Evolutionary conservation across 2,329 filamentous ascomycete species (phyloP).

Genomic region (Phyllosticta citriasiana): DNA sequence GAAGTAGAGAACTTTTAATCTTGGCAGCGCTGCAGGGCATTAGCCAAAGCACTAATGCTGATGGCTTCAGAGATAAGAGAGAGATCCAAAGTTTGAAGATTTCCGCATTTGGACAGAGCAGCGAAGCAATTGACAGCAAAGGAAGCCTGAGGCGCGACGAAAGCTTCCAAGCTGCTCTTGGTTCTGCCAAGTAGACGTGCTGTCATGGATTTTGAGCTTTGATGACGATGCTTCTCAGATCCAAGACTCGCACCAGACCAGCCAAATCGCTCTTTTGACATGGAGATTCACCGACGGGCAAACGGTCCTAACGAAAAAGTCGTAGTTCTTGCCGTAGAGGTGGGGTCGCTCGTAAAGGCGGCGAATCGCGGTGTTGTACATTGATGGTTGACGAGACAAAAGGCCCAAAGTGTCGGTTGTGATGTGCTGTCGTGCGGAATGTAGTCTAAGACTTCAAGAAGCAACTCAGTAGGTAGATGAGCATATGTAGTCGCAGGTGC

Average conservation of each 20-base stretch:
- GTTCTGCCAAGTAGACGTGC: slow-evolving; percentile 46
- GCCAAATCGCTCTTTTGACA: slow-evolving; percentile 40
- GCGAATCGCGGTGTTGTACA: slow-evolving; percentile 45
- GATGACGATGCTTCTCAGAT: slow-evolving; percentile 49
- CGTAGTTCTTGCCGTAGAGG: slow-evolving; percentile 43
- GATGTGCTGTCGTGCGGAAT: slow-evolving; percentile 26
- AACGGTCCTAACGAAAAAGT: slow-evolving; percentile 44
- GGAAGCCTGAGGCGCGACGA: slow-evolving; percentile 47
- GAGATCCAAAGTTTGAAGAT: slow-evolving; percentile 42
- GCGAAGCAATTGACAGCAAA: slow-evolving; percentile 50
- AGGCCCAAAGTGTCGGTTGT: slow-evolving; percentile 41
- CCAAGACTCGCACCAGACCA: slow-evolving; percentile 41
- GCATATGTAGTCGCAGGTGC: not conserved
- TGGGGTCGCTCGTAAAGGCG: slow-evolving; percentile 44
- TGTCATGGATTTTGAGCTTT: slow-evolving; percentile 48
- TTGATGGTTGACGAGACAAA: slow-evolving; percentile 39
- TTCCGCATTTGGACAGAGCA: slow-evolving; percentile 44
- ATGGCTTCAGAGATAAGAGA: slow-evolving; percentile 43
- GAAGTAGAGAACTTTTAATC: slow-evolving; percentile 37
- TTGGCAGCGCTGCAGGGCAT: slow-evolving; percentile 38
- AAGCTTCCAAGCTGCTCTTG: slow-evolving; percentile 42
- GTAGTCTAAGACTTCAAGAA: slow-evolving; percentile 40
- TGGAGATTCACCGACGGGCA: slow-evolving; percentile 42
- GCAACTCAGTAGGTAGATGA: slow-evolving; percentile 45
- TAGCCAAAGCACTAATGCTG: slow-evolving; percentile 37